Base-by-base conservation (phyloP, 352 stramenopile genomes). In the Phytophthora europaea region DNA sequence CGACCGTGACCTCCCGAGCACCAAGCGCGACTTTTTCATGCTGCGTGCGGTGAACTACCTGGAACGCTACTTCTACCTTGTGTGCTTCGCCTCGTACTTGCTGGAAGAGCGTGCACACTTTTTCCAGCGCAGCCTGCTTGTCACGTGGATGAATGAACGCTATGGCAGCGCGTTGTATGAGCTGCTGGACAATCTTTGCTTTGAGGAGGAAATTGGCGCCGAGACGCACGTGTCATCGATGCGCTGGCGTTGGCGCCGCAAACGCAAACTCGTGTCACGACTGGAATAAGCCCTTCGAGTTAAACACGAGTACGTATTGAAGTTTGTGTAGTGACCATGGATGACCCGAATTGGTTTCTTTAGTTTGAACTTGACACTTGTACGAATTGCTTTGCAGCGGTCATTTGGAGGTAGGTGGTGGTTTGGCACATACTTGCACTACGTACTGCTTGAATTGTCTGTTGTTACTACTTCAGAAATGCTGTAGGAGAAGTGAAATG, bases 41-140 rank as follows among this genome's bases (percentile, higher is more conserved):
- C 73, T 90, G 33, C 84, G 91, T 20, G 85, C 87, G 10, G 90
- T 97, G 48, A 96, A 97, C 69, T 97, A 97, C 74, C 79, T 97
- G 9, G 89, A 96, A 63, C 79, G 91, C 18, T 97, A 96, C 75
- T 97, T 97, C 55, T 96, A 97, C 67, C 82, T 97, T 23, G 82
- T 97, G 48, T 96, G 89, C 76, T 97, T 97, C 31, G 90, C 89
- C 15, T 93, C 90, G 61, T 97, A 97, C 53, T 57, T 97, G 33
- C 72, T 95, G 1, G 90, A 97, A 36, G 82, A 97, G 60, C 80
- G 84, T 23, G 55, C 38, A 3, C 56, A 82, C 22, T 73, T 80
- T 15, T 97, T 95, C 65, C 70, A 84, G 13, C 76, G 68, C 20
- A 80, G 53, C 43, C 73, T 93, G 9, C 95, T 97, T 70, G 88